phyloP scores from a whole-genome alignment of 345 rosid species.

The Linum usitatissimum region DNA sequence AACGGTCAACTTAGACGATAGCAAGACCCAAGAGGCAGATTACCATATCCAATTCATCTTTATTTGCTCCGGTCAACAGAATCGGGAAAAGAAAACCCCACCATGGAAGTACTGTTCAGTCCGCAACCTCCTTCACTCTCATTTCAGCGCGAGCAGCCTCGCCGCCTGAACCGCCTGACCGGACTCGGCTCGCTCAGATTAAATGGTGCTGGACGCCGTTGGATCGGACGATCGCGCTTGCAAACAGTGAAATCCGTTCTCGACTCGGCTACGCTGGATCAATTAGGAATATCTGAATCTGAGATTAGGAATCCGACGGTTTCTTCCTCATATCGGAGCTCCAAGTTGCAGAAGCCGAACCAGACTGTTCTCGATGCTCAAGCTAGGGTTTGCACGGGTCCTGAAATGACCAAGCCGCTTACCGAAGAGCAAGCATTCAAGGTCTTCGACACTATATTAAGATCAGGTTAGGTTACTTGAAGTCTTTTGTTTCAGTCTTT shows the following conservation, averaged over 20 bases:
- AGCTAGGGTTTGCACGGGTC: slow-evolving; percentile 95
- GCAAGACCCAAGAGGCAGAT: neutral
- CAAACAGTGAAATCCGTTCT: slow-evolving; percentile 25
- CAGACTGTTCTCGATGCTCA: slow-evolving; percentile 86
- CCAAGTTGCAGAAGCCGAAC: slow-evolving; percentile 56
- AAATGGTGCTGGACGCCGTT: slow-evolving; percentile 12
- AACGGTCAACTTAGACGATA: neutral
- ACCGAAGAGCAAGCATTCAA: slow-evolving; percentile 61
- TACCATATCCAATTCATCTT: neutral
- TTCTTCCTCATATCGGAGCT: slow-evolving; percentile 61
- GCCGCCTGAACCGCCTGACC: slow-evolving; percentile 3
- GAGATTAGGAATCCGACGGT: slow-evolving; percentile 56
- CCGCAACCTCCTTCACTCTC: slow-evolving; percentile 27
- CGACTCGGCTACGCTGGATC: slow-evolving; percentile 43
- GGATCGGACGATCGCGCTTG: slow-evolving; percentile 23
- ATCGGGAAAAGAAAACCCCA: neutral
- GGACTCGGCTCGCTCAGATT: slow-evolving; percentile 20
- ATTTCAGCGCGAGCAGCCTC: slow-evolving; percentile 17
- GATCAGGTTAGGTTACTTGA: slow-evolving; percentile 41
- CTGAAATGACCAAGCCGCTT: slow-evolving; percentile 74
- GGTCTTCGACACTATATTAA: slow-evolving; percentile 62
- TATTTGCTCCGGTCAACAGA: neutral
- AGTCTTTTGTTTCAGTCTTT: neutral
- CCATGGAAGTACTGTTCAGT: slow-evolving; percentile 51
- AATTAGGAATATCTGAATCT: slow-evolving; percentile 51